A percentile compares a stretch with the other conserved stretches of the same genome.
phyloP scores from a whole-genome alignment of 2,329 filamentous ascomycete genomes.

The Trichoderma simmonsii region DNA sequence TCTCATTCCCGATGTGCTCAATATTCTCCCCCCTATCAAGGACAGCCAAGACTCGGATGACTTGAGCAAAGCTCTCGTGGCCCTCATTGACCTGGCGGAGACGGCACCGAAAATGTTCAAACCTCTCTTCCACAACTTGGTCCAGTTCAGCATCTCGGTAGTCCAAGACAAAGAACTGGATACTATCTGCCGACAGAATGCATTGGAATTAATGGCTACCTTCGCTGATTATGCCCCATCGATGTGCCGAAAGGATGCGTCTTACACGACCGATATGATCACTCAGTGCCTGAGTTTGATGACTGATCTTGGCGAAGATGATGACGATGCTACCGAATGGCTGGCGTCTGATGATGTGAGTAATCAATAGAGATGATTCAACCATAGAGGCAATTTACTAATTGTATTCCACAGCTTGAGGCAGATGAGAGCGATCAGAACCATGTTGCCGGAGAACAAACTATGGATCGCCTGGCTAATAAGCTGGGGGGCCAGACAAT shows the following conservation, averaged over 20 bases:
- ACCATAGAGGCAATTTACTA: constrained; percentile 21
- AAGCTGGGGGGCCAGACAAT: constrained; percentile 95
- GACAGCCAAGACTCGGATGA: constrained; percentile 87
- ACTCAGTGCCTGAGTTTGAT: constrained; percentile 96
- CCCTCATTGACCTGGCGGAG: constrained; percentile 92
- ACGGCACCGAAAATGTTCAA: constrained; percentile 98
- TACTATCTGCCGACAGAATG: constrained; percentile 88
- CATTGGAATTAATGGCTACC: constrained; percentile 93
- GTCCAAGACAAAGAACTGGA: constrained; percentile 94
- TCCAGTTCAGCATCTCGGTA: constrained; percentile 88
- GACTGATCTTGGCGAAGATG: constrained; percentile 93
- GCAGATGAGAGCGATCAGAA: constrained; percentile 95
- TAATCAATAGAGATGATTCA: constrained; percentile 21
- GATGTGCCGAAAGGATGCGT: constrained; percentile 92
- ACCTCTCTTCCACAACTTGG: constrained; percentile 84
- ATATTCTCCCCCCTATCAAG: constrained; percentile 91
- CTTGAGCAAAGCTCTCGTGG: constrained; percentile 82
- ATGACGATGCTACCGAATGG: constrained; percentile 94
- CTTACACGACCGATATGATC: constrained; percentile 94
- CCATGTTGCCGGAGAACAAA: constrained; percentile 96
- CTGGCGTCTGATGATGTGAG: constrained; percentile 83
- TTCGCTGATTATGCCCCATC: constrained; percentile 93
- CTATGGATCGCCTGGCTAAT: constrained; percentile 96
- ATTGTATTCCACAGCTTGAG: constrained; percentile 61
- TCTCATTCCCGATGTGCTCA: constrained; percentile 86